phyloP scores from a whole-genome alignment of 2,329 filamentous ascomycete species.

The Dendrostoma leiphaemia region DNA sequence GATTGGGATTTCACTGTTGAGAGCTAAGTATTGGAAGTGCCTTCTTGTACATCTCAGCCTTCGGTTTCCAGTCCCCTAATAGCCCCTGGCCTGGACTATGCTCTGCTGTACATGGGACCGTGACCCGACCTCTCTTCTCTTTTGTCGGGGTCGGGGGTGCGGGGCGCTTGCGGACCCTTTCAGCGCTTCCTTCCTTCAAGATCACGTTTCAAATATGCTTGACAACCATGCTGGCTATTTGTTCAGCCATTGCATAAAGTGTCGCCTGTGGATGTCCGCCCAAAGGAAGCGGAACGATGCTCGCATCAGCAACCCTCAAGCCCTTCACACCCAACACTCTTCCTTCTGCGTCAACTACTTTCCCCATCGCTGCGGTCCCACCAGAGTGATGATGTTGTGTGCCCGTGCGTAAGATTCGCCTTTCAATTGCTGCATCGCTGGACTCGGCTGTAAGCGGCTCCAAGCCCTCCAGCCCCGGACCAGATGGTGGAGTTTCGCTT shows the following conservation, averaged over 20 bases:
- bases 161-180: too few species aligned
- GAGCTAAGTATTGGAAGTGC: too few species aligned
- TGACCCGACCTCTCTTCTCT: too few species aligned
- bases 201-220: background rate
- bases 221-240: conserved; percentile 54
- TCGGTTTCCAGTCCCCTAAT: too few species aligned
- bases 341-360: conserved; percentile 3
- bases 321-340: conserved; percentile 20
- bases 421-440: conserved; percentile 23
- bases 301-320: conserved; percentile 21
- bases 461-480: background rate
- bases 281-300: conserved; percentile 20
- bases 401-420: conserved; percentile 24
- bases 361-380: conserved; percentile 3
- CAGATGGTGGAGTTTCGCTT: background rate
- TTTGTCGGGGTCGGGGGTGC: too few species aligned
- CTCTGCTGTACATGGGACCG: too few species aligned
- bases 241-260: conserved; percentile 56
- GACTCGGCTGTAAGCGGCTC: conserved; percentile 6
- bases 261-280: conserved; percentile 50
- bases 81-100: too few species aligned
- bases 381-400: conserved; percentile 12
- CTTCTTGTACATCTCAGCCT: too few species aligned
- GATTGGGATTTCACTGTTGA: too few species aligned
- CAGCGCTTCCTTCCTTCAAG: too few species aligned